Conservation (phyloP, 495 filamentous ascomycete species). For the Platismatia glauca region DNA sequence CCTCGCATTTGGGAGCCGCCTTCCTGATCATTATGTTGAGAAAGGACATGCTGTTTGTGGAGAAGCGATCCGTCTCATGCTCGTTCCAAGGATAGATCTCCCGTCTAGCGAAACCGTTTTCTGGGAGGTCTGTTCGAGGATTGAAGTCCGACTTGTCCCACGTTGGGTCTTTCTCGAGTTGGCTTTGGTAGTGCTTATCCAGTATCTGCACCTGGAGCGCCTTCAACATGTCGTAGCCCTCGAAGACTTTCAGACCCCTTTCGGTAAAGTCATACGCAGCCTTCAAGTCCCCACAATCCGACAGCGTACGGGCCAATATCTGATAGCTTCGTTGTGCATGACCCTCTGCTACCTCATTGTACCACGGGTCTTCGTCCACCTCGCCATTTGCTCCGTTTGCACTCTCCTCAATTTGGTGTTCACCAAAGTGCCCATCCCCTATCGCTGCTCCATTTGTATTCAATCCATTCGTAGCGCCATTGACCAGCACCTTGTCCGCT, state of each 20-base stretch:
- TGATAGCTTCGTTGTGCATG: constrained; percentile 39
- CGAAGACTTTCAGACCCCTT: constrained; percentile 25
- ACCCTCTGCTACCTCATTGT: constrained; percentile 32
- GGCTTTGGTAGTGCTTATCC: background rate
- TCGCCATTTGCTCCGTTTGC: background rate
- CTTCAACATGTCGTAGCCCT: constrained; percentile 3
- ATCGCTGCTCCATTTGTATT: background rate
- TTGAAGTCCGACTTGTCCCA: constrained; percentile 8
- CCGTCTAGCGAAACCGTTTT: constrained; percentile 48
- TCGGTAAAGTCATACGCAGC: constrained; percentile 60
- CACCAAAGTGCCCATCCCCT: background rate
- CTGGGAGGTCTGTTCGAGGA: constrained; percentile 16
- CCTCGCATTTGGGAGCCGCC: constrained; percentile 60
- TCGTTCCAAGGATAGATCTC: constrained; percentile 93
- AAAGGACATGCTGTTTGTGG: constrained; percentile 52
- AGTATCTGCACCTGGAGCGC: constrained; percentile 12
- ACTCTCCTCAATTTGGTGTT: background rate
- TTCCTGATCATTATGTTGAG: constrained; percentile 57
- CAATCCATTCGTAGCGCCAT: constrained; percentile 9
- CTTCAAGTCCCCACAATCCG: constrained; percentile 59
- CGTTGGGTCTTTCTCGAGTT: constrained; percentile 14
- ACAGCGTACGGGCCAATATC: constrained; percentile 50
- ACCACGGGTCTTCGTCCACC: constrained; percentile 14
- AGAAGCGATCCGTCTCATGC: constrained; percentile 78
- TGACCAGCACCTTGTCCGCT: constrained; percentile 11